Conservation (phyloP, 371 early-diverging fungal genomes). For the Blyttiomyces sp. region DNA sequence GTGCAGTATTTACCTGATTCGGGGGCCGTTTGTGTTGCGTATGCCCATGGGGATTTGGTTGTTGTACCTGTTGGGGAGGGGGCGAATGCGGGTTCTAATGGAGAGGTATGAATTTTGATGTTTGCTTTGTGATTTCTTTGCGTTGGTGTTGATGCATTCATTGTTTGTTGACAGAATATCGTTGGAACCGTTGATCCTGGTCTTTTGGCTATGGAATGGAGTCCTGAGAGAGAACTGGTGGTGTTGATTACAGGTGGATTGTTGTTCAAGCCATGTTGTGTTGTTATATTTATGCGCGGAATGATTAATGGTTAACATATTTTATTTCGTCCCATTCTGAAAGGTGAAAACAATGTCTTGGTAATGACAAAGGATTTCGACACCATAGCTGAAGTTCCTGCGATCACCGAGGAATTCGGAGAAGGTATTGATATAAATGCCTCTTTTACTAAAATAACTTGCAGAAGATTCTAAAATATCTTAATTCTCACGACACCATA, state of each 20-base stretch:
- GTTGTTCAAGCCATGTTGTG: background rate
- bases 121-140: too few relatives aligned
- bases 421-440: constrained; percentile 52
- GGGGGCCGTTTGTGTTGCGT: background rate
- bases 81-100: too few relatives aligned
- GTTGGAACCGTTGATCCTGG: constrained; percentile 53
- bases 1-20: background rate
- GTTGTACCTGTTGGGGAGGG: too few relatives aligned
- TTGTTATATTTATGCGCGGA: background rate
- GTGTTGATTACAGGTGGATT: constrained; percentile 65
- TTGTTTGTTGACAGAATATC: constrained; percentile 17
- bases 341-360: constrained; percentile 47
- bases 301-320: background rate
- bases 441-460: too few relatives aligned
- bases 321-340: background rate
- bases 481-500: too few relatives aligned
- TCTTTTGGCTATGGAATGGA: constrained; percentile 78
- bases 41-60: background rate
- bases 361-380: constrained; percentile 93
- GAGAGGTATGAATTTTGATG: too few relatives aligned
- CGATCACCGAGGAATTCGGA: constrained; percentile 64
- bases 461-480: background rate
- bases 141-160: too few relatives aligned
- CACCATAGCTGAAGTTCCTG: constrained; percentile 73
- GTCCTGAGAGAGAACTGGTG: constrained; percentile 89